phyloP scores from a whole-genome alignment of 352 stramenopile species.

The Pythium pyrilobum region DNA sequence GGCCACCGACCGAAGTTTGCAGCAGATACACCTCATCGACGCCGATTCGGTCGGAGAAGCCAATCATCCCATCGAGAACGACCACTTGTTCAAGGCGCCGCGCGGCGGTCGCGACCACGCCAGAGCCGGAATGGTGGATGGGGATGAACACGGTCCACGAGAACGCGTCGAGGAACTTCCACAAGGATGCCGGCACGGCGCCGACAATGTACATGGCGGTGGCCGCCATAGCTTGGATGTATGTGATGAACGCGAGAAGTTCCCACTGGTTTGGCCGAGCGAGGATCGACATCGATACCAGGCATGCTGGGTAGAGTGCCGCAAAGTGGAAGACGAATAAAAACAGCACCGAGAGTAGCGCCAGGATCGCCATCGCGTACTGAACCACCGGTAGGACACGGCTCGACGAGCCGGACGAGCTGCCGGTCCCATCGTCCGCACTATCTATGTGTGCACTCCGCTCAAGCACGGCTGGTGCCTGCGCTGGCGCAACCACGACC shows the following conservation, averaged over 20 bases:
- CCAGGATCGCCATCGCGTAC: background rate
- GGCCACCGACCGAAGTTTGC: conserved; percentile 3
- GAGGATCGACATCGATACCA: background rate
- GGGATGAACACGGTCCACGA: conserved; percentile 27
- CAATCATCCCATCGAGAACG: conserved; percentile 13
- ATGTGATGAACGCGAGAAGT: conserved; percentile 20
- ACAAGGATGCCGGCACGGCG: conserved; percentile 10
- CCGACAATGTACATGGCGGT: conserved; percentile 2
- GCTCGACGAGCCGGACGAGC: background rate
- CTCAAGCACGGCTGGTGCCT: background rate
- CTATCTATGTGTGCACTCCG: background rate
- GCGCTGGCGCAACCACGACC: conserved; percentile 1
- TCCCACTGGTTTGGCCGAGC: conserved; percentile 24
- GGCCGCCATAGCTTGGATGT: conserved; percentile 20
- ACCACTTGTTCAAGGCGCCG: conserved; percentile 7
- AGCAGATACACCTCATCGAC: conserved; percentile 11
- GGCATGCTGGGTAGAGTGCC: background rate
- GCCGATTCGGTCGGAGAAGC: conserved; percentile 17
- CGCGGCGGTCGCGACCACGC: background rate
- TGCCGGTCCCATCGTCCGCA: background rate
- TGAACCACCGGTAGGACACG: background rate
- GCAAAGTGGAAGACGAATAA: conserved; percentile 12
- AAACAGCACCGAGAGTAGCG: background rate
- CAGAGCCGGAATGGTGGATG: background rate
- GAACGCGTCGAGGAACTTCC: conserved; percentile 24